A percentile compares a stretch with the other conserved stretches of the same genome.
Evolutionary conservation across 495 filamentous ascomycete species (phyloP).

Genomic region (Lophiotrema nucula): DNA sequence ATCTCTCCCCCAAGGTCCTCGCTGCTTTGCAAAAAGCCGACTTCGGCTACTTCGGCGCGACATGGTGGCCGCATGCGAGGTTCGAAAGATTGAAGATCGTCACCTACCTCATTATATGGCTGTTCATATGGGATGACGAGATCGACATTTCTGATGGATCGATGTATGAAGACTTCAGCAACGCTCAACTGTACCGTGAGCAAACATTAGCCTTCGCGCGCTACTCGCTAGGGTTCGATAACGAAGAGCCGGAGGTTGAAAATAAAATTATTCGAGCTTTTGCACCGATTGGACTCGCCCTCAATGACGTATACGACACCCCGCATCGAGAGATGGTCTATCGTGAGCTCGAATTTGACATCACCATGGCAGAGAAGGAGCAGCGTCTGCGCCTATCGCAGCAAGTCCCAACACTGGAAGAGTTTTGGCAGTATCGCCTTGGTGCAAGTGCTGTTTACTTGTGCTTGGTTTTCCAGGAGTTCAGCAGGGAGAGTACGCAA

Average conservation of each 20-base stretch:
- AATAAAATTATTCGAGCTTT: conserved; percentile 3
- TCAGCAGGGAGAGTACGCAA: neutral
- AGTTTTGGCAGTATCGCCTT: conserved; percentile 2
- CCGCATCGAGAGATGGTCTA: neutral
- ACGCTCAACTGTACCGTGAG: conserved; percentile 2
- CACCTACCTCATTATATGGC: conserved; percentile 2
- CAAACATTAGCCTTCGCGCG: conserved; percentile 1
- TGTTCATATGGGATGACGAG: conserved; percentile 13
- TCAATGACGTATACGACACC: neutral
- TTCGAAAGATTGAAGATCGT: no score
- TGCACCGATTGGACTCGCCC: neutral
- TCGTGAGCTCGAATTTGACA: neutral
- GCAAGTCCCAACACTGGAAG: neutral
- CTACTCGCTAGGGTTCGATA: neutral
- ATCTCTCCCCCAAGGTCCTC: neutral
- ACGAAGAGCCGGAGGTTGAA: neutral
- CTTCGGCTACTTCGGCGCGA: conserved; percentile 6
- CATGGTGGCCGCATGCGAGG: neutral
- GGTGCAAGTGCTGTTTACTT: neutral
- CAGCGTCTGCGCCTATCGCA: conserved; percentile 4
- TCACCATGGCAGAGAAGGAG: neutral
- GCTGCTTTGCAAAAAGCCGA: neutral
- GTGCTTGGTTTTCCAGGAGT: conserved; percentile 1
- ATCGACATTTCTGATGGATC: conserved; percentile 2
- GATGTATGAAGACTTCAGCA: neutral